Evolutionary conservation across 176 grass and related monocot species (phyloP).

Genomic region (Canna indica): DNA sequence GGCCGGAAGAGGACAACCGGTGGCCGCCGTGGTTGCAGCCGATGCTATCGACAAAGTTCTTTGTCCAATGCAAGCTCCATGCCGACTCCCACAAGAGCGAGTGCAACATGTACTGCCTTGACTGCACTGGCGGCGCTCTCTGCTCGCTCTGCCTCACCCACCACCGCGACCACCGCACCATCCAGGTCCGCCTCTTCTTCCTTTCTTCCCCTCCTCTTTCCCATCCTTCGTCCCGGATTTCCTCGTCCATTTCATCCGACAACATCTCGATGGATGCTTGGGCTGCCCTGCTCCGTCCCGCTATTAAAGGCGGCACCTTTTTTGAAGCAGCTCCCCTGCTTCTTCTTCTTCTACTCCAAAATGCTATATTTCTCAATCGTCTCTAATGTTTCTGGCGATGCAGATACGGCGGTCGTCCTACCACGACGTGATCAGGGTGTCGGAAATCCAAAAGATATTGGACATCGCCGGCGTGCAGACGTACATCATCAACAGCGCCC

Average conservation of each 20-base stretch:
- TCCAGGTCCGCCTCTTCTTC: slow-evolving; percentile 38
- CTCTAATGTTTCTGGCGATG: too few species aligned
- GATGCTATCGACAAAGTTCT: slow-evolving; percentile 71
- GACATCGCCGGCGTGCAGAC: slow-evolving; percentile 96
- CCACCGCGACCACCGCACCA: slow-evolving; percentile 67
- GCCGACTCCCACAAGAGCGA: slow-evolving; percentile 65
- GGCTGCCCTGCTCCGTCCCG: too few species aligned
- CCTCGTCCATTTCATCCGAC: too few species aligned
- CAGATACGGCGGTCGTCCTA: slow-evolving; percentile 95
- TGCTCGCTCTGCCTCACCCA: slow-evolving; percentile 68
- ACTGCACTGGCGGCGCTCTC: slow-evolving; percentile 67
- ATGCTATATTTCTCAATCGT: too few species aligned
- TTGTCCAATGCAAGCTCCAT: slow-evolving; percentile 78
- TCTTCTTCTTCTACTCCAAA: slow-evolving; percentile 53
- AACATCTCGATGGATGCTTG: too few species aligned
- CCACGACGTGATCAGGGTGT: slow-evolving; percentile 95
- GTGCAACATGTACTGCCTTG: slow-evolving; percentile 99
- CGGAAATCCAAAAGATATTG: slow-evolving; percentile 92
- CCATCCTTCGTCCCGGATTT: too few species aligned
- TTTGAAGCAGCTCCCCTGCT: too few species aligned
- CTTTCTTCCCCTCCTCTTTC: background rate
- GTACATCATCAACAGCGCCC: slow-evolving; percentile 96
- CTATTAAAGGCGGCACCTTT: too few species aligned
- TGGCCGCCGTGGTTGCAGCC: slow-evolving; percentile 90
- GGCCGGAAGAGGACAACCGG: slow-evolving; percentile 35